phyloP scores from a whole-genome alignment of 1,284 basidiomycete genomes.

The Neolentinus lepideus region DNA sequence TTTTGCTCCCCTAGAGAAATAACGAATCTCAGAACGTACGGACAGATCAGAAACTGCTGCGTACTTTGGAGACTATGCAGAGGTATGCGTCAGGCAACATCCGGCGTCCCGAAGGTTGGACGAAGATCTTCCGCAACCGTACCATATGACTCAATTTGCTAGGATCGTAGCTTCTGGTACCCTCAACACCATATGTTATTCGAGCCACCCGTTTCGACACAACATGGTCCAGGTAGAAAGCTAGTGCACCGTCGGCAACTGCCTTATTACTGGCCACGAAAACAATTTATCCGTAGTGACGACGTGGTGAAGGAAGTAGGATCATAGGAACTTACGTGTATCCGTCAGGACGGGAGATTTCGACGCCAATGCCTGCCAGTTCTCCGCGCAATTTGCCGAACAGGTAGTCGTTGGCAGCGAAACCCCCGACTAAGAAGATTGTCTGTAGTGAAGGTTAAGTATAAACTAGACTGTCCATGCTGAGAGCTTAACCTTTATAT shows the following conservation, averaged over 20 bases:
- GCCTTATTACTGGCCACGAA: slow-evolving; percentile 39
- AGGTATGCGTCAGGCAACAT: neutral
- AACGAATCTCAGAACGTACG: neutral
- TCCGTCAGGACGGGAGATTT: slow-evolving; percentile 29
- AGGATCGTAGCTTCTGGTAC: neutral
- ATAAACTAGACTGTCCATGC: slow-evolving; percentile 16
- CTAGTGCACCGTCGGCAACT: slow-evolving; percentile 48
- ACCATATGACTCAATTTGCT: neutral
- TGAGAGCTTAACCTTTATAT: slow-evolving; percentile 24
- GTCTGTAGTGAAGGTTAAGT: slow-evolving; percentile 16
- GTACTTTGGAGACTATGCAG: neutral
- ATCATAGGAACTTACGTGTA: slow-evolving; percentile 25
- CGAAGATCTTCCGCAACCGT: neutral
- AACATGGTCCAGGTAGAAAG: slow-evolving; percentile 41
- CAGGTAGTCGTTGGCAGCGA: slow-evolving; percentile 44
- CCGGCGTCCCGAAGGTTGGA: neutral
- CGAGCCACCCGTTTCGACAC: slow-evolving; percentile 11
- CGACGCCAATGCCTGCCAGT: slow-evolving; percentile 22
- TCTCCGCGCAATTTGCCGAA: slow-evolving; percentile 27
- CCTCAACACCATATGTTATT: neutral
- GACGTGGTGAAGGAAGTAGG: neutral
- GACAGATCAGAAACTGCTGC: neutral
- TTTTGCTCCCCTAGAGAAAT: neutral
- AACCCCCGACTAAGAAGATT: slow-evolving; percentile 36
- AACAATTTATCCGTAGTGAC: neutral